Evolutionary conservation across 441 rosid genomes (phyloP).

Genomic region (Arabidopsis hybrid): DNA sequence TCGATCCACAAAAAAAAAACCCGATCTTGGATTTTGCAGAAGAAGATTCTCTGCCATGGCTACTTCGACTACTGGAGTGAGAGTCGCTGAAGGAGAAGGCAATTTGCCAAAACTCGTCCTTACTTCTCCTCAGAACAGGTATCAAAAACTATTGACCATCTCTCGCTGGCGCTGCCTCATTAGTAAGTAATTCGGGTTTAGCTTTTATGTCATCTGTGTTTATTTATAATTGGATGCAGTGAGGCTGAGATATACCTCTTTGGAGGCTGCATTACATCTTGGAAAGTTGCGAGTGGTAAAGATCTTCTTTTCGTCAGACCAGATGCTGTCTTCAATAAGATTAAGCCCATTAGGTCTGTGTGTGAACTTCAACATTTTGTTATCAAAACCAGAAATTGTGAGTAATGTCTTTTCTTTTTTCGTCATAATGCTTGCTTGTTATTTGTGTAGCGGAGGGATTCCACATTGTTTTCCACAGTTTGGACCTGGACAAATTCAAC

Average conservation of each 20-base stretch:
- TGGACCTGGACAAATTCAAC: constrained; percentile 93
- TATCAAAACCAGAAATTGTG: neutral
- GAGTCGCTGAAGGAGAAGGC: constrained; percentile 82
- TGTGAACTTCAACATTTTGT: neutral
- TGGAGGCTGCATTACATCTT: constrained; percentile 93
- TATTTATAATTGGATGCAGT: constrained; percentile 44
- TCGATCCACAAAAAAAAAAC: neutral
- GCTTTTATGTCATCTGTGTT: too few species aligned
- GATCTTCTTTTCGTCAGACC: constrained; percentile 95
- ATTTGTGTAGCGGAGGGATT: constrained; percentile 73
- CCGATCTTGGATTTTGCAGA: constrained; percentile 13
- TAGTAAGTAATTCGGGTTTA: neutral
- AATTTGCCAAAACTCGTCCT: constrained; percentile 87
- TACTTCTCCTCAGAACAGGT: constrained; percentile 81
- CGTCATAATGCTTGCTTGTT: constrained; percentile 21
- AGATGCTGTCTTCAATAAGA: constrained; percentile 95
- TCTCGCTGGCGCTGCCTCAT: neutral
- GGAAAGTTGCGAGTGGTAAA: constrained; percentile 80
- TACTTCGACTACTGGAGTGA: constrained; percentile 67
- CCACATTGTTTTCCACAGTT: constrained; percentile 99
- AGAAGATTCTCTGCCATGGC: constrained; percentile 64
- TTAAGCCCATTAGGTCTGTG: constrained; percentile 83
- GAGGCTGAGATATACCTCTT: constrained; percentile 91
- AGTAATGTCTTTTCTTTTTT: neutral
- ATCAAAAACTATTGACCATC: neutral